Conservation (phyloP, 2,329 filamentous ascomycete genomes). For the Xylariales sp. region DNA sequence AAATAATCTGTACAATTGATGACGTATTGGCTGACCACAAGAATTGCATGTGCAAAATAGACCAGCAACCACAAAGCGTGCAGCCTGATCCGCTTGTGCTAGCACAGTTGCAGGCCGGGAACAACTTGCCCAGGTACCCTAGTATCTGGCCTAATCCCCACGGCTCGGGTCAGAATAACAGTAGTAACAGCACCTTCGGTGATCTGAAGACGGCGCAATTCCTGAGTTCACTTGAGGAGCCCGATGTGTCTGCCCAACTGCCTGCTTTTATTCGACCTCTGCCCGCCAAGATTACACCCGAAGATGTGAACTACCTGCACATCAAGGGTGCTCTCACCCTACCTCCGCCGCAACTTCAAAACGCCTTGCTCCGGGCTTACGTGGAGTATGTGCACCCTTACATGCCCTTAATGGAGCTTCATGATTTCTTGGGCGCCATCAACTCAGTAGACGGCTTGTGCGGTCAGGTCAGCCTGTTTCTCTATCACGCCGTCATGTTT, state of each 20-base stretch:
- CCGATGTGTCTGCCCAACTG: slow-evolving; percentile 45
- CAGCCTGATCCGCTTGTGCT: slow-evolving; percentile 26
- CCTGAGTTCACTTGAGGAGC: slow-evolving; percentile 42
- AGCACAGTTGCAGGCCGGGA: slow-evolving; percentile 21
- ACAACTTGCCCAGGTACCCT: slow-evolving; percentile 22
- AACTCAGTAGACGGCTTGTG: slow-evolving; percentile 63
- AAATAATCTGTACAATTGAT: slow-evolving; percentile 5
- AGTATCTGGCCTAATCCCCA: slow-evolving; percentile 26
- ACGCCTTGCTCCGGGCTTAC: slow-evolving; percentile 76
- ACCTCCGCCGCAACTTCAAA: slow-evolving; percentile 66
- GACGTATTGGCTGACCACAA: slow-evolving; percentile 11
- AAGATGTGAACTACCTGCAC: slow-evolving; percentile 79
- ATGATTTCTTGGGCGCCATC: slow-evolving; percentile 56
- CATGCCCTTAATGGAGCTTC: slow-evolving; percentile 79
- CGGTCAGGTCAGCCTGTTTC: slow-evolving; percentile 73
- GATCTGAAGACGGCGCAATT: slow-evolving; percentile 37
- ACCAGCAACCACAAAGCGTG: slow-evolving; percentile 18
- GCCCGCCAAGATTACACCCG: slow-evolving; percentile 68
- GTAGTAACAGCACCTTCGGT: slow-evolving; percentile 26
- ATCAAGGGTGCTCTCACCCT: slow-evolving; percentile 81
- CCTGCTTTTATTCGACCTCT: slow-evolving; percentile 74
- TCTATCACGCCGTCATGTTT: slow-evolving; percentile 96
- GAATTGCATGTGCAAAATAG: slow-evolving; percentile 25
- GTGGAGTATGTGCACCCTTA: slow-evolving; percentile 89
- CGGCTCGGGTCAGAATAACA: slow-evolving; percentile 16